Evolutionary conservation across 805 yeast genomes (phyloP).

Genomic region (Wickerhamiella allomyrinae): DNA sequence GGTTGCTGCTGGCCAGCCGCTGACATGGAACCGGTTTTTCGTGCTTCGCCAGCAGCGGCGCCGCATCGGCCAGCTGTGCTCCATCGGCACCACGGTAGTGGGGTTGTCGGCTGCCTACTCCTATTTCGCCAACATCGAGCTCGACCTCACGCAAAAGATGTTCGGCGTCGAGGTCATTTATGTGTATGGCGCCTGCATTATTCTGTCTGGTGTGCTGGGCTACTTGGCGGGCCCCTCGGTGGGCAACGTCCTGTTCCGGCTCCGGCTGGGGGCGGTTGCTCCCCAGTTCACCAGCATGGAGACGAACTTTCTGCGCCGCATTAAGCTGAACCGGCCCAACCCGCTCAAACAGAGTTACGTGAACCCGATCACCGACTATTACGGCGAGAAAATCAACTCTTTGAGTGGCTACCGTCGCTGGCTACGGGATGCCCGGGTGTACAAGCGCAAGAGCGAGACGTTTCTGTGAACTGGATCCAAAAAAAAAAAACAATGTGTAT

Average conservation of each 20-base stretch:
- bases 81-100: conserved; percentile 49
- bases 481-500: not conserved
- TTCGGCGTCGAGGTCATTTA: conserved; percentile 84
- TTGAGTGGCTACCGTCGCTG: conserved; percentile 81
- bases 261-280: conserved; percentile 17
- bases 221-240: conserved; percentile 69
- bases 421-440: conserved; percentile 90
- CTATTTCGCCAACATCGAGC: conserved; percentile 62
- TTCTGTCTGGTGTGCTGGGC: conserved; percentile 62
- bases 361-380: conserved; percentile 97
- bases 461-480: conserved; percentile 20
- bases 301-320: conserved; percentile 55
- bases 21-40: conserved; percentile 68
- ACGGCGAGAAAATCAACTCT: conserved; percentile 89
- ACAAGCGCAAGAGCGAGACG: conserved; percentile 28
- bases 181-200: conserved; percentile 59
- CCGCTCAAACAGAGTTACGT: conserved; percentile 74
- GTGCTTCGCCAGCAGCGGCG: conserved; percentile 62
- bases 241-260: conserved; percentile 56
- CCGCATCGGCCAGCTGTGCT: conserved; percentile 49
- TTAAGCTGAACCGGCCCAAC: conserved; percentile 73
- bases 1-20: not conserved
- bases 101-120: conserved; percentile 62
- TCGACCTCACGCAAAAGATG: conserved; percentile 75
- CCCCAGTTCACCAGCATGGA: conserved; percentile 36